Base-by-base conservation (phyloP, 768 basidiomycete species). In the Lactifluus echinatus region DNA sequence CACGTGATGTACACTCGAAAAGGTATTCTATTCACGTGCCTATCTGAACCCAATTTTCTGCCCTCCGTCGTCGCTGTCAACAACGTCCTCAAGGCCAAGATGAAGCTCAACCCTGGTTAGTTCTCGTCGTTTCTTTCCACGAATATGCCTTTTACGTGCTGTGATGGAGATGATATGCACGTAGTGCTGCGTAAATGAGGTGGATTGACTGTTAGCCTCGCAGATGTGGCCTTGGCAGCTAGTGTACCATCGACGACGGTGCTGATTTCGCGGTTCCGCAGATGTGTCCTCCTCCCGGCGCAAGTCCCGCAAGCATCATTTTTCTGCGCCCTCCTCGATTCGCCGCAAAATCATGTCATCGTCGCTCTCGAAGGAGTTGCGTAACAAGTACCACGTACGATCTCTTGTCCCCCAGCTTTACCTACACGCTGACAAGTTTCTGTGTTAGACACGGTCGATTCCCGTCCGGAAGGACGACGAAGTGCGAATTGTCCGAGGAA, bases 281-380 rank as follows among this genome's bases (percentile, higher is more conserved):
- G 93, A 89, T 70, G 82, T 88, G 69, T 90, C 93, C 63, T 90
- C 89, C 64, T 92, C 91, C 68, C 85, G 93, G 72, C 91, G 96
- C 83, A 98, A 97, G 84, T 83, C 87, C 68, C 92, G 93, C 79
- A 97, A 96, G 84, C 89, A 89, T 65, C 96, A 99, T 82, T 97
- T 98, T 75, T 80, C 80, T 52, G 95, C 95, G 42, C 91, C 95
- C 49, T 97, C 95, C 44, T 93, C 90, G 48, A 78, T 91, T 67
- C 90, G 95, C 73, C 87, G 96, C 73, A 93, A 90, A 77, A 93
- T 98, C 67, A 97, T 99, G 96, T 93, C 90, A 63, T 92, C 95
- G 57, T 78, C 93, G 50, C 84, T 99, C 59, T 86, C 89, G 60
- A 97, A 96, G 79, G 95, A 97, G 68, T 86, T 99, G 66, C 84